These are phyloP conservation scores for Colletotrichum orbiculare DNA, from an alignment of 2,329 filamentous ascomycete species.

Conservation along the genomic window DNA sequence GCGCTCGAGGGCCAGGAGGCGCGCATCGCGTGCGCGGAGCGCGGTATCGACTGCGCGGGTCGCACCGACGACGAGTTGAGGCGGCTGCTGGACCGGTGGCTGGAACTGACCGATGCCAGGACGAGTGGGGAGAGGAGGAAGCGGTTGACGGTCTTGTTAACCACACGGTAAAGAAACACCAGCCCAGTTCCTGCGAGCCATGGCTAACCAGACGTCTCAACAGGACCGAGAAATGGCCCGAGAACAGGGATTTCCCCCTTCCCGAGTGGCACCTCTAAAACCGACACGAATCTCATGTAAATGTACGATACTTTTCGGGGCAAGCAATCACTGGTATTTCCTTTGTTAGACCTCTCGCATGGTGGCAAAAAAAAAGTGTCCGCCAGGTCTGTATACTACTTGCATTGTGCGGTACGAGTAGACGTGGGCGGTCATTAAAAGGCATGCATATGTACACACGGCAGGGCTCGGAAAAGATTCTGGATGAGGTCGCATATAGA, in stretches of 20 bases:
- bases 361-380: too few species aligned
- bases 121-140: slow-evolving; percentile 50
- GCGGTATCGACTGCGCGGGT: slow-evolving; percentile 69
- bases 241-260: slow-evolving; percentile 53
- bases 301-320: slow-evolving; percentile 15
- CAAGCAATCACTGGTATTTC: too few species aligned
- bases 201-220: slow-evolving; percentile 25
- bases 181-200: not conserved
- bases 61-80: slow-evolving; percentile 69
- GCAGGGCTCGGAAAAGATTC: too few species aligned
- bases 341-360: too few species aligned
- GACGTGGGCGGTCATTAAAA: too few species aligned
- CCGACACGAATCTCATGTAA: not conserved
- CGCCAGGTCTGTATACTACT: too few species aligned
- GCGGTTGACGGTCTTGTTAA: slow-evolving; percentile 52
- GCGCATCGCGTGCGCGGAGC: slow-evolving; percentile 75
- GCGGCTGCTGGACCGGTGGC: slow-evolving; percentile 57
- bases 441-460: too few species aligned
- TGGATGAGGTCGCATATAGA: too few species aligned
- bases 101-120: slow-evolving; percentile 55
- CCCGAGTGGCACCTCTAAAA: slow-evolving; percentile 53
- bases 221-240: slow-evolving; percentile 54
- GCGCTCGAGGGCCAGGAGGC: slow-evolving; percentile 73
- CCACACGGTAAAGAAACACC: slow-evolving; percentile 51
- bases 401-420: too few species aligned